Evolutionary conservation across 2,329 filamentous ascomycete genomes (phyloP).

Genomic region (Neodidymelliopsis sp.): DNA sequence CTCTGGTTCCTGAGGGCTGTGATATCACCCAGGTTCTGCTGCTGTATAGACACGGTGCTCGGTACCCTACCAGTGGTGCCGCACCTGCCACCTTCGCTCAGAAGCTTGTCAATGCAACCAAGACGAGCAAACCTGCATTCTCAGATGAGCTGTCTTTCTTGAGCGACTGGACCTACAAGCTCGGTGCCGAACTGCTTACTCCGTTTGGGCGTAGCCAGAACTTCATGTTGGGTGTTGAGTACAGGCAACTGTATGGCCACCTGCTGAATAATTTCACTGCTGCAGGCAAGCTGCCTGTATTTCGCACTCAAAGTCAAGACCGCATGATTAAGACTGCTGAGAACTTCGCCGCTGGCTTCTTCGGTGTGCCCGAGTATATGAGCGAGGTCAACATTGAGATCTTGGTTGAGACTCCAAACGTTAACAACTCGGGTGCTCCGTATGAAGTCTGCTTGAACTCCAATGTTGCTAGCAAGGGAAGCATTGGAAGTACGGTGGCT

Average conservation of each 20-base stretch:
- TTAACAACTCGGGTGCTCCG: slow-evolving; percentile 42
- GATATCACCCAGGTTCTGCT: slow-evolving; percentile 39
- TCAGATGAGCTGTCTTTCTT: slow-evolving; percentile 40
- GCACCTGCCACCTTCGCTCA: slow-evolving; percentile 35
- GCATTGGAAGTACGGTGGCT: slow-evolving; percentile 37
- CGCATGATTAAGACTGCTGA: slow-evolving; percentile 45
- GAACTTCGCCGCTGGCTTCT: slow-evolving; percentile 45
- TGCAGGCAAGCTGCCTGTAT: slow-evolving; percentile 49
- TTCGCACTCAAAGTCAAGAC: slow-evolving; percentile 40
- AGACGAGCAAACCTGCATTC: slow-evolving; percentile 29
- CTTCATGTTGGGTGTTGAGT: slow-evolving; percentile 51
- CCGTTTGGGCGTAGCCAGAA: slow-evolving; percentile 47
- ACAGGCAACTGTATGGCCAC: slow-evolving; percentile 53
- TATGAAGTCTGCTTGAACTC: slow-evolving; percentile 42
- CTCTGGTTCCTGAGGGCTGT: slow-evolving; percentile 36
- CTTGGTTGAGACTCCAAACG: slow-evolving; percentile 32
- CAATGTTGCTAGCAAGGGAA: slow-evolving; percentile 35
- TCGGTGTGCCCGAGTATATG: slow-evolving; percentile 42
- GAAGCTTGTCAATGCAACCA: slow-evolving; percentile 37
- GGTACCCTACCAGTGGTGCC: slow-evolving; percentile 40
- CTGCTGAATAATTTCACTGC: slow-evolving; percentile 56
- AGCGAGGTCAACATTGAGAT: slow-evolving; percentile 41
- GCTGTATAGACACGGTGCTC: slow-evolving; percentile 41
- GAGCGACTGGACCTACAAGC: slow-evolving; percentile 38
- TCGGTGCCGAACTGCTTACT: slow-evolving; percentile 41